Evolutionary conservation across 2,329 filamentous ascomycete species (phyloP).

Genomic region (Ceratocystis harringtonii): DNA sequence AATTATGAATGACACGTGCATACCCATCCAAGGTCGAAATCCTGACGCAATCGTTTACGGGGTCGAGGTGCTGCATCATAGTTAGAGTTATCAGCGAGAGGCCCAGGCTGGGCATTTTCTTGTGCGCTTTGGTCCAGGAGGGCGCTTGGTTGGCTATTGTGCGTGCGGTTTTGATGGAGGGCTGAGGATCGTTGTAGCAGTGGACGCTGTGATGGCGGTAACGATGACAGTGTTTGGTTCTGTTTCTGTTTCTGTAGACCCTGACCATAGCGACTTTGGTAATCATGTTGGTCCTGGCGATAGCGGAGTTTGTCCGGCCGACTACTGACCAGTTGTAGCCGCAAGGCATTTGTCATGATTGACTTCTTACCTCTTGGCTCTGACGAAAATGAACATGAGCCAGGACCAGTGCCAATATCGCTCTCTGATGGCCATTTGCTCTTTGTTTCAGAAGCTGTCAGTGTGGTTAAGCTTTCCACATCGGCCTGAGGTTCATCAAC

Average conservation of each 20-base stretch:
- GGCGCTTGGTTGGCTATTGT: not conserved
- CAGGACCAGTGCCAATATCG: not conserved
- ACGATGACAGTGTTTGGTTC: not conserved
- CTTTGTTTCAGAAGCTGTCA: not conserved
- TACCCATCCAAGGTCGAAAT: constrained; percentile 1
- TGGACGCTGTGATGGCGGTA: not conserved
- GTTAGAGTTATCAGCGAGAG: not conserved
- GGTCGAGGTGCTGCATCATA: not conserved
- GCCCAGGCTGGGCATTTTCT: not conserved
- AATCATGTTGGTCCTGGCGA: not conserved
- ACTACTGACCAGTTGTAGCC: not conserved
- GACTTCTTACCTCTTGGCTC: not conserved
- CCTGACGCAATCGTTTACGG: not conserved
- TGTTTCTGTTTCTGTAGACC: not conserved
- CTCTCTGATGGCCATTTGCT: not conserved
- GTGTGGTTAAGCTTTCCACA: not conserved
- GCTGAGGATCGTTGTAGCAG: not conserved
- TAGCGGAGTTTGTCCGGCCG: not conserved
- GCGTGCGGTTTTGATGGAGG: not conserved
- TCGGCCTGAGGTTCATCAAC: not conserved
- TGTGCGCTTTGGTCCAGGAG: not conserved
- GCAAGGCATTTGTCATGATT: not conserved
- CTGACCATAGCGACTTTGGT: not conserved
- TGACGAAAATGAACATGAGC: no score
- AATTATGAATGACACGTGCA: not conserved